These are phyloP conservation scores for Aspergillus leporis DNA, from an alignment of 495 filamentous ascomycete species.

Conservation along the genomic window DNA sequence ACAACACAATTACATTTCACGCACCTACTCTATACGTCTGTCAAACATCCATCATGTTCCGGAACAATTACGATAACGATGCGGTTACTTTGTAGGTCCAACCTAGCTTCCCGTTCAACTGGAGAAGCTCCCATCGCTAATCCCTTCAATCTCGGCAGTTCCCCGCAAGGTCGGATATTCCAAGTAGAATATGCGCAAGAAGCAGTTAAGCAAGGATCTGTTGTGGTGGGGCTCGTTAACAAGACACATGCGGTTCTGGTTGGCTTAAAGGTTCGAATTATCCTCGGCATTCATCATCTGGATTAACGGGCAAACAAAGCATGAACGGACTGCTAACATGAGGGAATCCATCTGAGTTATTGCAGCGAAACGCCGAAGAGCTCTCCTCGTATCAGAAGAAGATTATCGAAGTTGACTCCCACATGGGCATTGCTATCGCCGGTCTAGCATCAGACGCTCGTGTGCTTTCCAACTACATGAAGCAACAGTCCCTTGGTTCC, in stretches of 20 bases:
- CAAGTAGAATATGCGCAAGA: conserved; percentile 99
- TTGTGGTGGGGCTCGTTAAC: conserved; percentile 93
- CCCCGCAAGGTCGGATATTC: conserved; percentile 98
- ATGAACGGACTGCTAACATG: not conserved
- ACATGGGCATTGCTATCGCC: conserved; percentile 93
- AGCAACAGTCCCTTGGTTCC: conserved; percentile 93
- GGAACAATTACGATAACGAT: conserved; percentile 99
- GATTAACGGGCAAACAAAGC: conserved; percentile 2
- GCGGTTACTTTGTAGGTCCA: conserved; percentile 89
- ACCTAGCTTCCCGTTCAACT: conserved; percentile 29
- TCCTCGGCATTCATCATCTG: conserved; percentile 5
- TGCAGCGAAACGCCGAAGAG: conserved; percentile 95
- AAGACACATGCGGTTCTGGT: conserved; percentile 97
- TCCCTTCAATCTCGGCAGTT: conserved; percentile 55
- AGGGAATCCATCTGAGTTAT: not conserved
- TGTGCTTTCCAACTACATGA: conserved; percentile 99
- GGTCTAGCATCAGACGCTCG: conserved; percentile 97
- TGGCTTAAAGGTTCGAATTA: conserved; percentile 81
- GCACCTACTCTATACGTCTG: not conserved
- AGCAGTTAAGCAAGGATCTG: conserved; percentile 98
- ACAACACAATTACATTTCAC: not conserved
- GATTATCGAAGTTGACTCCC: conserved; percentile 93
- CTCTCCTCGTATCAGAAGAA: conserved; percentile 99
- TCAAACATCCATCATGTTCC: conserved; percentile 73
- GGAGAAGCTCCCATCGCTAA: conserved; percentile 20